These are phyloP conservation scores for Leccinellum rugosiceps DNA, from an alignment of 768 basidiomycete species.

Conservation along the genomic window DNA sequence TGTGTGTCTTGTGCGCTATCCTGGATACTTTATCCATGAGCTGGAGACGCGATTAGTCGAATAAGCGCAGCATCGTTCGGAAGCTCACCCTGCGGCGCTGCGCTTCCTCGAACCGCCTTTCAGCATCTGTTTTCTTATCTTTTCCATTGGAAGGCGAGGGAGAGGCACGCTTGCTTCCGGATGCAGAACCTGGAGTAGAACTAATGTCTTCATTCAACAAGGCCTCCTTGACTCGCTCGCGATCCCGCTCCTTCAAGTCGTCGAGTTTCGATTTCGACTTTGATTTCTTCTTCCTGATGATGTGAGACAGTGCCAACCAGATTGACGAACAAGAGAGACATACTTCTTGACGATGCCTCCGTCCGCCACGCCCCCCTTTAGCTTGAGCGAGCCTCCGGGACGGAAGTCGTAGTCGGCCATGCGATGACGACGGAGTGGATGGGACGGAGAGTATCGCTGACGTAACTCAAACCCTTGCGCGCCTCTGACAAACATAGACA, in stretches of 20 bases:
- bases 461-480: slow-evolving; percentile 23
- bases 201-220: slow-evolving; percentile 47
- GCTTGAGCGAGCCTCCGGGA: slow-evolving; percentile 84
- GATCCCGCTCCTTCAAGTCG: slow-evolving; percentile 42
- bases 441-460: slow-evolving; percentile 23
- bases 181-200: slow-evolving; percentile 39
- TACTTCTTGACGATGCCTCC: slow-evolving; percentile 85
- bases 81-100: slow-evolving; percentile 71
- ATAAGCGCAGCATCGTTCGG: neutral
- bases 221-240: slow-evolving; percentile 45
- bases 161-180: slow-evolving; percentile 58
- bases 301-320: slow-evolving; percentile 4
- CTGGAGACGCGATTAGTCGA: slow-evolving; percentile 37
- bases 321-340: slow-evolving; percentile 20
- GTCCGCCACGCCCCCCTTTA: slow-evolving; percentile 78
- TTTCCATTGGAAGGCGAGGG: slow-evolving; percentile 49
- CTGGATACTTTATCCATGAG: slow-evolving; percentile 71
- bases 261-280: slow-evolving; percentile 66
- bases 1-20: slow-evolving; percentile 83
- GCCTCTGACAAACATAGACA: slow-evolving; percentile 22
- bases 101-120: slow-evolving; percentile 84
- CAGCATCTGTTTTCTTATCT: slow-evolving; percentile 78
- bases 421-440: slow-evolving; percentile 17
- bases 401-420: slow-evolving; percentile 87
- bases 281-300: slow-evolving; percentile 74